A percentile compares a stretch with the other conserved stretches of the same genome.
phyloP scores from a whole-genome alignment of 108 stramenopile species.

The Skeletonema grethae region DNA sequence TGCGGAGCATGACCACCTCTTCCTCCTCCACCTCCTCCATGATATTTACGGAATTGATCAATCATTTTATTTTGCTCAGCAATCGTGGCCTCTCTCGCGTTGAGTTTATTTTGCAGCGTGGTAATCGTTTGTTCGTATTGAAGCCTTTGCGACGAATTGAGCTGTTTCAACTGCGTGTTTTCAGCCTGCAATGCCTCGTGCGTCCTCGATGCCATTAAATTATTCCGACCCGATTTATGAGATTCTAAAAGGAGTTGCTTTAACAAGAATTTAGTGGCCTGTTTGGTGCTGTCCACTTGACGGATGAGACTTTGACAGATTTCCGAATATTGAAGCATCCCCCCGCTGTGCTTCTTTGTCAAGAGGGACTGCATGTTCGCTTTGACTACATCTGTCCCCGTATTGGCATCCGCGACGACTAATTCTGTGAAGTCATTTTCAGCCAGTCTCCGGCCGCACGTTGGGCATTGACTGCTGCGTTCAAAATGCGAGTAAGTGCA shows the following conservation, averaged over 20 bases:
- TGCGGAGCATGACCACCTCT: constrained; percentile 24
- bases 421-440: constrained; percentile 79
- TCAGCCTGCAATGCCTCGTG: constrained; percentile 56
- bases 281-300: constrained; percentile 55
- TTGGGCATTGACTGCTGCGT: constrained; percentile 61
- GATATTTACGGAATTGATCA: constrained; percentile 44
- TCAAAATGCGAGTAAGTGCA: constrained; percentile 82
- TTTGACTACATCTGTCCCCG: constrained; percentile 45
- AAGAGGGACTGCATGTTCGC: constrained; percentile 52
- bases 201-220: constrained; percentile 25
- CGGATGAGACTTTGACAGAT: constrained; percentile 46
- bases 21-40: constrained; percentile 28
- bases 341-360: constrained; percentile 44
- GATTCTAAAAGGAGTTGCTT: constrained; percentile 71
- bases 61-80: constrained; percentile 60
- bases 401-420: constrained; percentile 62
- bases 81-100: constrained; percentile 47
- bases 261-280: constrained; percentile 62
- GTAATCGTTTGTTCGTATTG: constrained; percentile 58
- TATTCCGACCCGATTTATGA: constrained; percentile 37
- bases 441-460: constrained; percentile 53
- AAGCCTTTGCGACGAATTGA: constrained; percentile 48
- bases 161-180: constrained; percentile 61
- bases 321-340: constrained; percentile 44
- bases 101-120: constrained; percentile 58